phyloP scores from a whole-genome alignment of 352 stramenopile genomes.

The Elongisporangium prolatum region DNA sequence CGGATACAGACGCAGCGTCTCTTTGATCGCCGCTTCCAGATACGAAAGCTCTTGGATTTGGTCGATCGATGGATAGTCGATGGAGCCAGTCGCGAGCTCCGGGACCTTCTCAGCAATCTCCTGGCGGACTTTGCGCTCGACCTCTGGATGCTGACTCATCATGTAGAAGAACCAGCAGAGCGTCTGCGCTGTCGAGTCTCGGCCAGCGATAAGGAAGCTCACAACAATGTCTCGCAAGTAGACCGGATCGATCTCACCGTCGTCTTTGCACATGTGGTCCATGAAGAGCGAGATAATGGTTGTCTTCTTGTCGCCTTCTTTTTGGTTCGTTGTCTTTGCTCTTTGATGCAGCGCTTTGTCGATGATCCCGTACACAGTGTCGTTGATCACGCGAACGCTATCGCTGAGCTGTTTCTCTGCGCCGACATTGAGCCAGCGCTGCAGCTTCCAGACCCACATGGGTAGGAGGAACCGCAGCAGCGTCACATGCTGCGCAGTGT shows the following conservation, averaged over 20 bases:
- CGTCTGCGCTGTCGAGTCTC: constrained; percentile 36
- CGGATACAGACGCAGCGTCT: constrained; percentile 63
- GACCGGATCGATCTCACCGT: constrained; percentile 7
- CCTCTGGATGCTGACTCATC: constrained; percentile 38
- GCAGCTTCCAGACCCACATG: constrained; percentile 18
- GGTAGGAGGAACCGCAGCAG: constrained; percentile 13
- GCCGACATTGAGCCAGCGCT: constrained; percentile 15
- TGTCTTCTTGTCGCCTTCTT: constrained; percentile 3
- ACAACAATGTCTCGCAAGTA: constrained; percentile 53
- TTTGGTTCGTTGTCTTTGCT: constrained; percentile 1
- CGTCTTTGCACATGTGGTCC: constrained; percentile 8
- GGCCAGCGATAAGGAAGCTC: constrained; percentile 35
- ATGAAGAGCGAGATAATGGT: constrained; percentile 31
- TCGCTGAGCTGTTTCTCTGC: constrained; percentile 8
- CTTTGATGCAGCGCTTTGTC: background rate
- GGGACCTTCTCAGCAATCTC: constrained; percentile 45
- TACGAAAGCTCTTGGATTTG: constrained; percentile 46
- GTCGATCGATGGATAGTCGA: constrained; percentile 35
- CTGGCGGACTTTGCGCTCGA: constrained; percentile 31
- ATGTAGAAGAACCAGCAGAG: constrained; percentile 67
- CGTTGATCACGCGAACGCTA: constrained; percentile 7
- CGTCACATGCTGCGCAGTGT: constrained; percentile 11
- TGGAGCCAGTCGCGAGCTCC: constrained; percentile 12
- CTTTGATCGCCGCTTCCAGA: constrained; percentile 51
- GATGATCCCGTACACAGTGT: constrained; percentile 14